Percentiles rank a stretch among this genome's conserved stretches.
Evolutionary conservation across 169 alveolate genomes (phyloP).

Genomic region (Theileria parva): DNA sequence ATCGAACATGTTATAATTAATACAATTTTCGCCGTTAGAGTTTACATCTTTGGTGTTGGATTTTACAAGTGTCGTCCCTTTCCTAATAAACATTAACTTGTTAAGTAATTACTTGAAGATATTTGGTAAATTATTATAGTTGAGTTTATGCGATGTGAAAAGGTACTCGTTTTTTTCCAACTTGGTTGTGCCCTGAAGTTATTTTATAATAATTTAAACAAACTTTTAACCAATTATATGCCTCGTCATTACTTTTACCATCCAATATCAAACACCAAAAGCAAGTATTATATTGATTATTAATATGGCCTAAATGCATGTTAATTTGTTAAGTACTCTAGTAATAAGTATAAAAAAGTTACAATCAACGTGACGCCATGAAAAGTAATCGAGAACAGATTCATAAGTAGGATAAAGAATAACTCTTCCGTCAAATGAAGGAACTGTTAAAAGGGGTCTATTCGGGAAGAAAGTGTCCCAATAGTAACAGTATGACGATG

Average conservation of each 20-base stretch:
- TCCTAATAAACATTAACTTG: slow-evolving; percentile 10
- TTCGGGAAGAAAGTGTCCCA: slow-evolving; percentile 83
- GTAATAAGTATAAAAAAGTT: background rate
- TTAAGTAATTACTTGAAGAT: slow-evolving; percentile 55
- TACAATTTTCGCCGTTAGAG: background rate
- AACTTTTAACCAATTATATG: slow-evolving; percentile 79
- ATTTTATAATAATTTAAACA: slow-evolving; percentile 2
- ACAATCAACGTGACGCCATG: slow-evolving; percentile 92
- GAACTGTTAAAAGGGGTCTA: slow-evolving; percentile 77
- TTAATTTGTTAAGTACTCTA: background rate
- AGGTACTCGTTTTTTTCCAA: slow-evolving; percentile 88
- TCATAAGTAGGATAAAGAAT: slow-evolving; percentile 88
- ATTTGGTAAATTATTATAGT: slow-evolving; percentile 83
- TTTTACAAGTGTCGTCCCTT: slow-evolving; percentile 62
- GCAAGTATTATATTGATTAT: slow-evolving; percentile 92
- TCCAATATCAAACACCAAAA: slow-evolving; percentile 92
- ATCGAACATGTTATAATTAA: background rate
- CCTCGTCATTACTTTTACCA: slow-evolving; percentile 82
- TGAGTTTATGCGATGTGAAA: slow-evolving; percentile 84
- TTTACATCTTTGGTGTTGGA: slow-evolving; percentile 1
- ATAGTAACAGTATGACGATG: slow-evolving; percentile 86
- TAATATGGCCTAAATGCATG: slow-evolving; percentile 85
- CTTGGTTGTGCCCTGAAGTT: slow-evolving; percentile 79
- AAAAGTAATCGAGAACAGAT: slow-evolving; percentile 85
- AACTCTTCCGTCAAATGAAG: slow-evolving; percentile 93